Evolutionary conservation across 2,329 filamentous ascomycete genomes (phyloP), one percentile per base, ranked within the genome.

Genomic region (Tolypocladium inflatum): DNA sequence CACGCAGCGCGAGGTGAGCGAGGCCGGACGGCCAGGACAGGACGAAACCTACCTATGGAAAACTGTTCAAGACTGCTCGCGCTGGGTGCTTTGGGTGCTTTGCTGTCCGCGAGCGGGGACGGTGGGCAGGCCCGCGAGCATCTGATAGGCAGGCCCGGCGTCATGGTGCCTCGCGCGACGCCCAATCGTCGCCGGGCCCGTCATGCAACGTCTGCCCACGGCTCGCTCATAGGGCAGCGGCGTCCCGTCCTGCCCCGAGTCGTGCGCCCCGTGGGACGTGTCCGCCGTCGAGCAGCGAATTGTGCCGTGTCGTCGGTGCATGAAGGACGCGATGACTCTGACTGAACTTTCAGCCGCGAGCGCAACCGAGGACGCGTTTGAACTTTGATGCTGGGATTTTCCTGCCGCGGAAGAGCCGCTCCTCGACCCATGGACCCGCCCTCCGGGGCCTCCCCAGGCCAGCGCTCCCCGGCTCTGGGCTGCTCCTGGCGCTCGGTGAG

Each of bases 151-250:
- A 55, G 33, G 33, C 33, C 33, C 19, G 35, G 33, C 52, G 53
- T 55, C 53, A 42, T 55, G 38, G 53, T 35, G 48, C 48, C 30
- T 19, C 53, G 53, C 38, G n/a, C 37, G 15, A 30, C 21, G 53
- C 53, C 58, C 58, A 58, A 58, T 60, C 51, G 56, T 26, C 43
- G 53, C 35, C 43, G 43, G 42, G 41, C 23, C 53, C 58, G n/a
- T 60, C 58, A 58, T 60, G 58, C 58, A 58, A 7, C 19, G 43
- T 10, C 21, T 48, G 38, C 41, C 19, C 53, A 17, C 38, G 54
- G 55, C 43, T 33, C 45, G 43, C 58, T 56, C 51, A 57, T 57
- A 55, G 37, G 53, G 33, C 59, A 56, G 33, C 48, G n/a, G 10
- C 30, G 11, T 51, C 39, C 55, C 55, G 30, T 41, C 30, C 39